Evolutionary conservation across 2,329 filamentous ascomycete genomes (phyloP), one percentile per base, ranked within the genome.

Genomic region (Fusarium ramigenum): DNA sequence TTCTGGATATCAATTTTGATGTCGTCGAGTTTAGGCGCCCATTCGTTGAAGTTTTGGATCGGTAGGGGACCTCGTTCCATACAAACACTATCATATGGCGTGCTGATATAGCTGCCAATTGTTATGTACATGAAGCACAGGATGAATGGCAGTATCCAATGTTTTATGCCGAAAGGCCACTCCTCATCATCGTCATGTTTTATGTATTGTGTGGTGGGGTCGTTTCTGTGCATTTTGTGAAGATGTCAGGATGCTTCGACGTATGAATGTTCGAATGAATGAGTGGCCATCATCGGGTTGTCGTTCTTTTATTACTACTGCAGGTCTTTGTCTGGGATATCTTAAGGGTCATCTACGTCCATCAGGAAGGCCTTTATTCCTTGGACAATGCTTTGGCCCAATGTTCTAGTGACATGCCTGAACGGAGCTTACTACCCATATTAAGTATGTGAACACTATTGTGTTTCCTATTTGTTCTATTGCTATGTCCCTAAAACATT

Each of bases 341-440:
- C 18, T 9, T 21, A 9, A 28, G 50, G 18, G 8, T 28, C n/a
- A 10, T 19, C 3, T 9, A 28, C 2, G 11, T n/a, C 12, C 16
- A 21, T 9, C 14, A 19, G 14, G 7, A 37, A n/a, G 19, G 9
- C 4, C 34, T 40, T 54, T 40, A n/a, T 54, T 54, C 23, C 19
- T 53, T 9, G 14, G 7, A 28, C 34, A 40, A 40, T n/a, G 23
- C 34, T 40, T 28, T 28, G 23, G 3, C 9, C 28, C 5, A 40
- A 16, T 10, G 14, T 40, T n/a, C 50, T 12, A 9, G 7, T 6
- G 2, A 19, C 8, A 2, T n/a, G 7, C 19, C 19, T 40, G 14
- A 54, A 54, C 14, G 4, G 10, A 7, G 3, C 2, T 1, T 18
- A 1, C 2, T n/a, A 7, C 9, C n/a, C 10, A 18, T 16, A 10